These are phyloP conservation scores for Eutypa lata DNA, from an alignment of 2,329 filamentous ascomycete genomes.

Conservation along the genomic window DNA sequence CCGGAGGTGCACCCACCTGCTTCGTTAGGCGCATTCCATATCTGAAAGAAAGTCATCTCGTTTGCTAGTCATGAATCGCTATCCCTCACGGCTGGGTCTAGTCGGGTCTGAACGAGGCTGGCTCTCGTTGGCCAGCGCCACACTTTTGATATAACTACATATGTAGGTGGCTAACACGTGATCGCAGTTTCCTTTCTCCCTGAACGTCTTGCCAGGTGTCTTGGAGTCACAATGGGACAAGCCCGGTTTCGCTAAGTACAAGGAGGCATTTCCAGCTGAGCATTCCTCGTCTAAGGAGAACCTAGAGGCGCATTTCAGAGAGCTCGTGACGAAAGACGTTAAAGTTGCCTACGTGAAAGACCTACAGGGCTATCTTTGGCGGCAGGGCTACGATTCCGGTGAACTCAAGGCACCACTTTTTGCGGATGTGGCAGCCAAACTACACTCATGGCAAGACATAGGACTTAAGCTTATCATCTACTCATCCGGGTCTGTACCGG, in stretches of 20 bases:
- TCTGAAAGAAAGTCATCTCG: neutral
- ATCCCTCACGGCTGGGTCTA: neutral
- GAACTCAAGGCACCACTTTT: conserved; percentile 71
- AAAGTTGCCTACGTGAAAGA: conserved; percentile 76
- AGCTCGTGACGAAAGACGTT: conserved; percentile 68
- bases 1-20: neutral
- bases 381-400: conserved; percentile 67
- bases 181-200: conserved; percentile 71
- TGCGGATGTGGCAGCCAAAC: conserved; percentile 64
- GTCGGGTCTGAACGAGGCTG: neutral
- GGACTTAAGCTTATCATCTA: conserved; percentile 69
- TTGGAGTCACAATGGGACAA: conserved; percentile 66
- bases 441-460: conserved; percentile 55
- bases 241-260: conserved; percentile 63
- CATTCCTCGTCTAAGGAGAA: conserved; percentile 55
- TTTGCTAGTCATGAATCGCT: neutral
- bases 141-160: conserved; percentile 1
- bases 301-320: conserved; percentile 64
- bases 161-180: conserved; percentile 11
- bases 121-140: conserved; percentile 2
- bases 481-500: conserved; percentile 75
- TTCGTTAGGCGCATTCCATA: neutral
- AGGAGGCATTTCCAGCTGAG: conserved; percentile 66
- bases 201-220: conserved; percentile 61
- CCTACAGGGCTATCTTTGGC: conserved; percentile 78